Evolutionary conservation across 2,329 filamentous ascomycete genomes (phyloP).

Genomic region (Calonectria henricotiae): DNA sequence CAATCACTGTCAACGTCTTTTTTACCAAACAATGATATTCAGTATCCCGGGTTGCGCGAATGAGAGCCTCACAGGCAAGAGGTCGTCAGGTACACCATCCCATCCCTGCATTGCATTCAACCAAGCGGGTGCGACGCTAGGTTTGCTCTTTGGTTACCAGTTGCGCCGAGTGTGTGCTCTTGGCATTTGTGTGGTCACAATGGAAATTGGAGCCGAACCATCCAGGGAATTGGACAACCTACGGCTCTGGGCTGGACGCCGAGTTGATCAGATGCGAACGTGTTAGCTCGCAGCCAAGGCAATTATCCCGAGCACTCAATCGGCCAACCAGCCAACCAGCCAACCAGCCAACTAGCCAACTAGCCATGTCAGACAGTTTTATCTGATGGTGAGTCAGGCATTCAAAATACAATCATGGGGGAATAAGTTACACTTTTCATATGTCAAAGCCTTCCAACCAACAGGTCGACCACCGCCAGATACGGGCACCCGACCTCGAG

Average conservation of each 20-base stretch:
- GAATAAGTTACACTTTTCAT: background rate
- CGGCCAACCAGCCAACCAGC: no score
- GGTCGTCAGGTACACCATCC: background rate
- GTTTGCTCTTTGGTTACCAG: conserved; percentile 1
- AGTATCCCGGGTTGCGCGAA: background rate
- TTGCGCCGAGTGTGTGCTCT: background rate
- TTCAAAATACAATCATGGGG: background rate
- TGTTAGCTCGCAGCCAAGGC: background rate
- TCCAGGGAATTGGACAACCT: background rate
- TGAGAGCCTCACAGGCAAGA: background rate
- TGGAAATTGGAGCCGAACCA: background rate
- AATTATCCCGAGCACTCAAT: background rate
- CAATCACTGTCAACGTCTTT: background rate
- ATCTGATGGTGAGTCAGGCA: background rate
- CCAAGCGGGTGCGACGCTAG: conserved; percentile 12
- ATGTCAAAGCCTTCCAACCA: background rate
- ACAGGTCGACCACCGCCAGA: background rate
- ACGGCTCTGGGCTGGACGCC: no score
- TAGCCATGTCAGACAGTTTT: no score
- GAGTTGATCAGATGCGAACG: background rate
- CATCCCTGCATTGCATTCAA: background rate
- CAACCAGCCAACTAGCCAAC: background rate
- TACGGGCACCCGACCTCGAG: conserved; percentile 3
- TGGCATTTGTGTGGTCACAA: background rate
- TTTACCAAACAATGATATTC: conserved; percentile 1